Base-by-base conservation (phyloP, 2,329 filamentous ascomycete species). In the Trichoderma endophyticum region DNA sequence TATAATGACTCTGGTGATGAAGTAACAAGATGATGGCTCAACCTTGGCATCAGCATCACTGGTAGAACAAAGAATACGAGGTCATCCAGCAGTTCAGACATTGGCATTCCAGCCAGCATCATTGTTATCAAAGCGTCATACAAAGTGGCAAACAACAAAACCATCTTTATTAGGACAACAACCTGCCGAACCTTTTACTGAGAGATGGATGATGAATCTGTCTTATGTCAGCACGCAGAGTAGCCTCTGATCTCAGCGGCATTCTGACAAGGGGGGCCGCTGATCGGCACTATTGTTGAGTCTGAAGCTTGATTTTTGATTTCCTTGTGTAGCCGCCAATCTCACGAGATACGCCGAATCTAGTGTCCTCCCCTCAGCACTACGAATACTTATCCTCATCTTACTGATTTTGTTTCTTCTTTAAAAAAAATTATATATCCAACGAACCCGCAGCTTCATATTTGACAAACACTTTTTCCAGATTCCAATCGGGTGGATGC, bases 171-270 rank as follows among this genome's bases (percentile, higher is more conserved):
- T 18, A 2, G 9, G 4, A 21, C 18, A 32, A 60, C 18, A 60
- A 32, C 9, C 34, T 36, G 30, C 18, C n/a, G 18, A 32, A 21
- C 11, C 9, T 7, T 9, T 14, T 54, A 54, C 5, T 54, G 48
- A 54, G 9, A 39, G 11, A 54, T 54, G 48, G 11, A 54, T 54
- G 48, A 24, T 21, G n/a, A 12, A 54, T 12, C 48, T 21, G 61
- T 64, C 64, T 70, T 70, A 70, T 70, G 67, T 70, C 67, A 70
- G 67, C 67, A 62, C 1, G 11, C 51, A 36, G 7, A 43, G 15
- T 15, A 18, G 51, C 51, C 64, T 67, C 64, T 67, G 51, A 43
- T 59, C 64, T 67, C 64, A 67, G 64, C 4, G 64, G 64, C 64
- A 59, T 26, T 59, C 34, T 67, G 64, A 67, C 32, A 30, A 43